phyloP scores from a whole-genome alignment of 345 rosid genomes.

The Eucalyptus rudis region DNA sequence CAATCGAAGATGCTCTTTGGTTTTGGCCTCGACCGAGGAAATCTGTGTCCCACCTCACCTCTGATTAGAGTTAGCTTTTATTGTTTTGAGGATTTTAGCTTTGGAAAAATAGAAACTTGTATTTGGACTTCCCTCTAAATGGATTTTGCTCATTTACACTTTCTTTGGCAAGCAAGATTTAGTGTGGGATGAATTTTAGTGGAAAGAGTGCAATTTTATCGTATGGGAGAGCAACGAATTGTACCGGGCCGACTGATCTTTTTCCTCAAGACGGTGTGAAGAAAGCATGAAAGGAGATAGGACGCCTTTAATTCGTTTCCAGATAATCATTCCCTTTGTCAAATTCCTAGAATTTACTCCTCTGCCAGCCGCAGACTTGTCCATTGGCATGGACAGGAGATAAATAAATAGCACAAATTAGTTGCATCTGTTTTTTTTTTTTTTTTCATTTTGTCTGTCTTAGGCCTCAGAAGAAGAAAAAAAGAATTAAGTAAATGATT shows the following conservation, averaged over 20 bases:
- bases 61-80: no score
- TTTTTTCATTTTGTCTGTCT: neutral
- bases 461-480: neutral
- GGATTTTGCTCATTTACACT: neutral
- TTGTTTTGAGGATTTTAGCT: no score
- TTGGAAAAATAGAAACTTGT: no score
- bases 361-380: neutral
- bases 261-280: neutral
- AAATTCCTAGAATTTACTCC: neutral
- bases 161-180: rapidly evolving
- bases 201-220: neutral
- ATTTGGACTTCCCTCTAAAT: no score
- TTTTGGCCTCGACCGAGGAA: no score
- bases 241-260: neutral
- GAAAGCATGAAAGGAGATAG: neutral
- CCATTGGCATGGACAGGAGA: neutral
- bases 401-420: neutral
- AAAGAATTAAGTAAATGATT: neutral
- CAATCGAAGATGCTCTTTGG: no score
- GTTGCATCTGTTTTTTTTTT: neutral
- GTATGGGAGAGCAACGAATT: neutral
- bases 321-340: no score
- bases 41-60: no score
- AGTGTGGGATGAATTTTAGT: no score
- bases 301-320: neutral